Evolutionary conservation across 768 basidiomycete species (phyloP).

Genomic region (Hortiboletus flavorubellus): DNA sequence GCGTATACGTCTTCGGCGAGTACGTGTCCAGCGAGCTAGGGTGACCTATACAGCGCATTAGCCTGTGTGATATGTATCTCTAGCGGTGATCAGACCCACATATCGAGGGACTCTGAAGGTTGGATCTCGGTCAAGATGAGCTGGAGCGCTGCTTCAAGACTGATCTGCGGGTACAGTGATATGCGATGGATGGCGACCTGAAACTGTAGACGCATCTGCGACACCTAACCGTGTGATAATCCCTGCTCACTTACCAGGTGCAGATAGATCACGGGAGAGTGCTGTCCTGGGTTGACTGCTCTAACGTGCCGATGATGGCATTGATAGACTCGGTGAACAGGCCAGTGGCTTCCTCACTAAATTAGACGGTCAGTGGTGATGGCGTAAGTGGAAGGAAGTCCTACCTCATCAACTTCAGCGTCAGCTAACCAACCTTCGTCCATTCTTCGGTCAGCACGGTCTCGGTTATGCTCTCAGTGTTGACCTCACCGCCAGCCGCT

Average conservation of each 20-base stretch:
- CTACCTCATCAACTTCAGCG: no score
- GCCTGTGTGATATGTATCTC: neutral
- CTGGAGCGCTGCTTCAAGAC: constrained; percentile 60
- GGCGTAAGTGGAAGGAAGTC: no score
- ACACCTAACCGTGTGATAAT: neutral
- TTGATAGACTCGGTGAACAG: no score
- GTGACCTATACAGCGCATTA: constrained; percentile 47
- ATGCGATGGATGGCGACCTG: constrained; percentile 68
- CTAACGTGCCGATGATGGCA: no score
- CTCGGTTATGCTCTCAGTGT: constrained; percentile 29
- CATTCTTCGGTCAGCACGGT: constrained; percentile 32
- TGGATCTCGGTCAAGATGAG: constrained; percentile 49
- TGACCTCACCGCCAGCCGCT: constrained; percentile 41
- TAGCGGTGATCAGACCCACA: constrained; percentile 36
- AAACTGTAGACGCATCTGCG: constrained; percentile 39
- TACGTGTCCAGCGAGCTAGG: constrained; percentile 58
- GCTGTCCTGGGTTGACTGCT: constrained; percentile 45
- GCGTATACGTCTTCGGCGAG: constrained; percentile 76
- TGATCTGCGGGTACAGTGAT: constrained; percentile 74
- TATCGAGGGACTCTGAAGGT: constrained; percentile 38
- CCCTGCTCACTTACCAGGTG: constrained; percentile 48
- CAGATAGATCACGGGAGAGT: constrained; percentile 67
- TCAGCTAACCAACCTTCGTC: constrained; percentile 13
- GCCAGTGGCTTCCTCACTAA: no score
- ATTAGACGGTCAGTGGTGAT: no score